These are phyloP conservation scores for Didymosphaeria variabile DNA, from an alignment of 2,329 filamentous ascomycete genomes.

Conservation along the genomic window DNA sequence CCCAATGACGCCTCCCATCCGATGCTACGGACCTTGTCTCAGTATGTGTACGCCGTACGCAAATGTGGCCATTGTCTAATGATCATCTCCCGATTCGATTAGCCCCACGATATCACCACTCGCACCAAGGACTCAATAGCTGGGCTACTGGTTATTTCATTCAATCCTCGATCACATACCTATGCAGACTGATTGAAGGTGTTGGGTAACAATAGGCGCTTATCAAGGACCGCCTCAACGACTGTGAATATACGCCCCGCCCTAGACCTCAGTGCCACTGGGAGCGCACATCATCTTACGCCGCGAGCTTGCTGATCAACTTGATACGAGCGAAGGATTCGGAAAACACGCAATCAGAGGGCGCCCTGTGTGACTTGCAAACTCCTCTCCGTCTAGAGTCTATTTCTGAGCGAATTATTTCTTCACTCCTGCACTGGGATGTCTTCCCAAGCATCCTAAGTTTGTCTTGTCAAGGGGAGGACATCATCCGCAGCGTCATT, in stretches of 20 bases:
- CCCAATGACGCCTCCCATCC: not conserved
- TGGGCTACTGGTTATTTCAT: not conserved
- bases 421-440: constrained; percentile 7
- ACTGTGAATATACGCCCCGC: not conserved
- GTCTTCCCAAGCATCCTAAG: constrained; percentile 10
- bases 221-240: not conserved
- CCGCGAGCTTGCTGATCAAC: constrained; percentile 4
- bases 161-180: not conserved
- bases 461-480: constrained; percentile 1
- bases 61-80: not conserved
- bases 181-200: not conserved
- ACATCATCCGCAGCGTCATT: not conserved
- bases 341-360: constrained; percentile 4
- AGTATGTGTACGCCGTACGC: not conserved
- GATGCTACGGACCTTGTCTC: not conserved
- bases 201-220: not conserved
- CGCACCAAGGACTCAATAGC: not conserved
- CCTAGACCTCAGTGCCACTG: not conserved
- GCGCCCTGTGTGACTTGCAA: not conserved
- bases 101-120: not conserved
- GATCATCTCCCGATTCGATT: not conserved
- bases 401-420: not conserved
- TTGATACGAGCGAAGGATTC: constrained; percentile 7
- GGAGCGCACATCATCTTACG: constrained; percentile 7
- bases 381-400: not conserved